phyloP scores from a whole-genome alignment of 768 basidiomycete species.

The Roridomyces roridus region DNA sequence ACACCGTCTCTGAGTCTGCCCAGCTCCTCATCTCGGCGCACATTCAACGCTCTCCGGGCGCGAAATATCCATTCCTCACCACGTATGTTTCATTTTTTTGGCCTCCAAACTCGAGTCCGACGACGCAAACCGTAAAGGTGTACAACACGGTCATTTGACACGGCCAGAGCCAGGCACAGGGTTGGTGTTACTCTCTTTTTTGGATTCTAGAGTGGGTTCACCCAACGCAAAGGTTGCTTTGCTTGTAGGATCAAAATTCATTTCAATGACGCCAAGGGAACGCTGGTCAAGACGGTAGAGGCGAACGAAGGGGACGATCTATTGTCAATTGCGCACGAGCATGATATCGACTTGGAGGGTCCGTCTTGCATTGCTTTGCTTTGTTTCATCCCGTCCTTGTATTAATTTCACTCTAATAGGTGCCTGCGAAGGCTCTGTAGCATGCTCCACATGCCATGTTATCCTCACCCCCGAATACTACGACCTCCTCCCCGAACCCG shows the following conservation, averaged over 20 bases:
- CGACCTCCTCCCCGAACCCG: slow-evolving; percentile 88
- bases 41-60: neutral
- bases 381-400: neutral
- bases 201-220: neutral
- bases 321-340: slow-evolving; percentile 89
- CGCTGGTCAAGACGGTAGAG: slow-evolving; percentile 84
- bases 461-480: slow-evolving; percentile 84
- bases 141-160: slow-evolving; percentile 57
- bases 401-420: slow-evolving; percentile 51
- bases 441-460: slow-evolving; percentile 97
- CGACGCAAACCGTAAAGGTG: slow-evolving; percentile 21
- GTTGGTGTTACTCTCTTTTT: slow-evolving; percentile 40
- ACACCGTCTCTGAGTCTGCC: neutral
- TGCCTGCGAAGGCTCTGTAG: slow-evolving; percentile 95
- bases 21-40: neutral
- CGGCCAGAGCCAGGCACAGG: slow-evolving; percentile 74
- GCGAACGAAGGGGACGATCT: slow-evolving; percentile 95
- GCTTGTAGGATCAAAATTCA: slow-evolving; percentile 78
- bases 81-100: slow-evolving; percentile 5
- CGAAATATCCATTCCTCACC: slow-evolving; percentile 20
- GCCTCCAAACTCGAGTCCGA: neutral
- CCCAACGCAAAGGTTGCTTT: slow-evolving; percentile 8
- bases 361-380: slow-evolving; percentile 23
- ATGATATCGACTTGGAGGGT: slow-evolving; percentile 97
- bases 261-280: slow-evolving; percentile 90